A percentile compares a stretch with the other conserved stretches of the same genome.
Conservation (phyloP, 2,329 filamentous ascomycete genomes). For the Aspergillus hortae region DNA sequence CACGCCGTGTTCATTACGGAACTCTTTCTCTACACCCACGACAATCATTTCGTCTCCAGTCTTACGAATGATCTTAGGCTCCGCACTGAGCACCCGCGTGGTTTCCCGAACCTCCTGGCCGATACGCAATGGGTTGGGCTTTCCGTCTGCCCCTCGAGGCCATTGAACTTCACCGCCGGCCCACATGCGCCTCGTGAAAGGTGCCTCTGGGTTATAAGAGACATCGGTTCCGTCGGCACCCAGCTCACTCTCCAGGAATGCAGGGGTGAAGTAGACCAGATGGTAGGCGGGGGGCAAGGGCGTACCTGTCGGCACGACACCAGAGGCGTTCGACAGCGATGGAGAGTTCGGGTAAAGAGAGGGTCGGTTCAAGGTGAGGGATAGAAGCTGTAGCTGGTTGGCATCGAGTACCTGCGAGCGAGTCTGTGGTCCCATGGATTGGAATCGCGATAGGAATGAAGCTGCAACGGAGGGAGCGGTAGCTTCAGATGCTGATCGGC, state of each 20-base stretch:
- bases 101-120: slow-evolving; percentile 56
- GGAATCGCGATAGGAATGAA: slow-evolving; percentile 42
- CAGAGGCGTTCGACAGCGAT: slow-evolving; percentile 35
- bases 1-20: slow-evolving; percentile 50
- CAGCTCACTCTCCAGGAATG: slow-evolving; percentile 52
- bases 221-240: slow-evolving; percentile 60
- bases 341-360: slow-evolving; percentile 38
- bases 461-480: slow-evolving; percentile 34
- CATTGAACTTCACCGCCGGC: slow-evolving; percentile 60
- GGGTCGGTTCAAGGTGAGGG: slow-evolving; percentile 54
- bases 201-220: slow-evolving; percentile 56
- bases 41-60: slow-evolving; percentile 61
- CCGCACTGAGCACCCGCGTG: slow-evolving; percentile 54
- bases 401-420: slow-evolving; percentile 55
- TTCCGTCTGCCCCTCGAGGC: slow-evolving; percentile 31
- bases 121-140: slow-evolving; percentile 45
- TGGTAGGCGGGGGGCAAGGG: slow-evolving; percentile 59
- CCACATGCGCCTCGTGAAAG: slow-evolving; percentile 66
- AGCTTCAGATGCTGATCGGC: slow-evolving; percentile 13
- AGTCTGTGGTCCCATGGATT: slow-evolving; percentile 39
- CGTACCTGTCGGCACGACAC: slow-evolving; percentile 42
- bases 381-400: slow-evolving; percentile 62
- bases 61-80: slow-evolving; percentile 52
- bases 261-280: slow-evolving; percentile 61
- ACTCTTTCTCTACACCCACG: slow-evolving; percentile 61